A percentile compares a stretch with the other conserved stretches of the same genome.
Conservation (phyloP, 139 green algal genomes). For the Asterochloris erici region DNA sequence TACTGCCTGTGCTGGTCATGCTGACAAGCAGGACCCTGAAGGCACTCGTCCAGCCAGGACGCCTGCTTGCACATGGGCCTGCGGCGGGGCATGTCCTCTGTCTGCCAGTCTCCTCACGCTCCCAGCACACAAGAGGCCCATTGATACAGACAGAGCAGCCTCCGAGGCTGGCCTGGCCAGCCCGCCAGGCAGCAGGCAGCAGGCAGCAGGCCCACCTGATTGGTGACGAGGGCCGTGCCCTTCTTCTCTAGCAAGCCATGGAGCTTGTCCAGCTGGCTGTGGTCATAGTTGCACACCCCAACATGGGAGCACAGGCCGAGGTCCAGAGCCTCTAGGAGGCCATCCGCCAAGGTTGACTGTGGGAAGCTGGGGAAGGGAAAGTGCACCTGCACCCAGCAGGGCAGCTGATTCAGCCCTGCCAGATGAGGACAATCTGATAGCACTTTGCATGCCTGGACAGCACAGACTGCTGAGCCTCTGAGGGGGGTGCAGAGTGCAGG, state of each 20-base stretch:
- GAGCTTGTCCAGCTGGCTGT: conserved; percentile 37
- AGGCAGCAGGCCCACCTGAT: conserved; percentile 38
- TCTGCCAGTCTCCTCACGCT: too few relatives aligned
- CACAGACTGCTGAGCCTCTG: too few relatives aligned
- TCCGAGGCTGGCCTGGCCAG: too few relatives aligned
- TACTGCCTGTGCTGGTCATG: neutral
- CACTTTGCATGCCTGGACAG: too few relatives aligned
- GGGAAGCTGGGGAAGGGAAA: conserved; percentile 30
- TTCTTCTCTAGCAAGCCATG: conserved; percentile 23
- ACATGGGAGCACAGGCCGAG: conserved; percentile 26
- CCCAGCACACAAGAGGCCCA: too few relatives aligned
- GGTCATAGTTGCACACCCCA: conserved; percentile 48
- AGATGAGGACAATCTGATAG: too few relatives aligned
- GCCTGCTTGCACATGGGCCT: too few relatives aligned
- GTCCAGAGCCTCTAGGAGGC: conserved; percentile 18
- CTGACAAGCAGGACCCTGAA: neutral
- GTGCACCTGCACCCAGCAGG: conserved; percentile 26
- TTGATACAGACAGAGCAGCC: too few relatives aligned
- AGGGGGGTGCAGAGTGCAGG: too few relatives aligned
- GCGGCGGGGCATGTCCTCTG: too few relatives aligned
- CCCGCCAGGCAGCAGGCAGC: too few relatives aligned
- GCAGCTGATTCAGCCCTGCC: neutral
- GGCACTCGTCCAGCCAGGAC: neutral
- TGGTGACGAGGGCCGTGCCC: conserved; percentile 29
- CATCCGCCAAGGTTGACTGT: conserved; percentile 27